phyloP scores from a whole-genome alignment of 2,329 filamentous ascomycete genomes.

The Dactylellina leptospora region DNA sequence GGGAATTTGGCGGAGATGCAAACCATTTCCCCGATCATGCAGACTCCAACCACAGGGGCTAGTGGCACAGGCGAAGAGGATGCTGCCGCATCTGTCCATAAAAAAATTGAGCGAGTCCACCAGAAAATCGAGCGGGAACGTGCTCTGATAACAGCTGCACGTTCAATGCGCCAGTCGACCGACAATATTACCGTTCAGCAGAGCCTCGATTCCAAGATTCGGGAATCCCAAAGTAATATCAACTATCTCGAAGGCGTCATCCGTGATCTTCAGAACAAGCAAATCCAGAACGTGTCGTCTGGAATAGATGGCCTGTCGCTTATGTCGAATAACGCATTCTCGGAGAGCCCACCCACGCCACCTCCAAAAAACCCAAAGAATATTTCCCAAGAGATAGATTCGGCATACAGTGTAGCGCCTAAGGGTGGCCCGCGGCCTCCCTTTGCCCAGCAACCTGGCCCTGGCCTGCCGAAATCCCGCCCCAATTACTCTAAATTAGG shows the following conservation, averaged over 20 bases:
- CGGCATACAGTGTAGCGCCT: conserved; percentile 78
- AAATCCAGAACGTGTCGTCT: conserved; percentile 75
- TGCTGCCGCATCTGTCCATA: conserved; percentile 69
- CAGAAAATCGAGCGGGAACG: conserved; percentile 98
- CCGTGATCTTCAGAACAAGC: conserved; percentile 74
- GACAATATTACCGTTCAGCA: conserved; percentile 91
- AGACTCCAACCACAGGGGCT: conserved; percentile 67
- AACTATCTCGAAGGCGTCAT: conserved; percentile 95
- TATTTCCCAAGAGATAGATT: conserved; percentile 61
- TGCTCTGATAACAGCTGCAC: conserved; percentile 91
- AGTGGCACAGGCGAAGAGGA: conserved; percentile 23
- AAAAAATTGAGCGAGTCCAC: conserved; percentile 90
- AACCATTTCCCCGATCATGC: conserved; percentile 65
- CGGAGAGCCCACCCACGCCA: conserved; percentile 53
- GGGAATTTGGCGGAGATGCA: conserved; percentile 35
- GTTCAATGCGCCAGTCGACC: conserved; percentile 93
- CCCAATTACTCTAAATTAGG: conserved; percentile 97
- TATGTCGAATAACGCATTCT: conserved; percentile 11
- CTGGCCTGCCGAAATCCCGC: conserved; percentile 74
- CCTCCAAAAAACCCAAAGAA: conserved; percentile 56
- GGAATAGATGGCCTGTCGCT: conserved; percentile 65
- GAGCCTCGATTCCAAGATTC: conserved; percentile 90
- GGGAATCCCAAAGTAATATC: conserved; percentile 90
- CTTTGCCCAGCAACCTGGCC: conserved; percentile 75
- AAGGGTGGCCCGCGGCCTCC: conserved; percentile 70